These are phyloP conservation scores for Arthrobotrys sinensis DNA, from an alignment of 2,329 filamentous ascomycete genomes.

Conservation along the genomic window DNA sequence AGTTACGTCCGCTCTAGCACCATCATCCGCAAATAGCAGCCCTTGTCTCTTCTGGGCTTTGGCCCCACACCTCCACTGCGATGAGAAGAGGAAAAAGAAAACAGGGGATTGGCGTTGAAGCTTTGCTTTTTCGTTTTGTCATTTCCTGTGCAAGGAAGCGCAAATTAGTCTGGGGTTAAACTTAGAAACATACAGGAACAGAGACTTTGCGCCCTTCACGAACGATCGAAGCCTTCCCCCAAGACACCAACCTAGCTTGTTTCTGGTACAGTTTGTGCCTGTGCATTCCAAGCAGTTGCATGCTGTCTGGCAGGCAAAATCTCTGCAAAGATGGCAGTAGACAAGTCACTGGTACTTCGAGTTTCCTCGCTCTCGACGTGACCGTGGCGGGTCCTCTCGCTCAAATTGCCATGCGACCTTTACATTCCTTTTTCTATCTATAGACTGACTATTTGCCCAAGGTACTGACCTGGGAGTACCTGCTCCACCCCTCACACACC, in stretches of 20 bases:
- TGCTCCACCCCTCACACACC: conserved; percentile 52
- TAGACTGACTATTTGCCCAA: conserved; percentile 58
- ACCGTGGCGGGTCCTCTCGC: conserved; percentile 33
- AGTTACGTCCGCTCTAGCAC: conserved; percentile 50
- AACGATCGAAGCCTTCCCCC: conserved; percentile 52
- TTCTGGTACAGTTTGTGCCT: conserved; percentile 47
- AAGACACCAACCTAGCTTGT: conserved; percentile 42
- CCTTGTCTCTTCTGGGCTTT: conserved; percentile 47
- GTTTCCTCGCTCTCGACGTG: conserved; percentile 39
- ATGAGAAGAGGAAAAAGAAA: conserved; percentile 48
- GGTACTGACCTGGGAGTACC: conserved; percentile 44
- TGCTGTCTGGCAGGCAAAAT: conserved; percentile 46
- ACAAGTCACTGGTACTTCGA: conserved; percentile 50
- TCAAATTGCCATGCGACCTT: conserved; percentile 60
- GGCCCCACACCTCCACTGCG: conserved; percentile 53
- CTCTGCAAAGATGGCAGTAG: conserved; percentile 40
- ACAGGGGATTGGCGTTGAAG: conserved; percentile 27
- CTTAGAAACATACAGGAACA: conserved; percentile 62
- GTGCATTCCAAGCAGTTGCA: conserved; percentile 45
- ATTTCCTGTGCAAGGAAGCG: conserved; percentile 62
- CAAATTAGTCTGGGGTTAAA: conserved; percentile 62
- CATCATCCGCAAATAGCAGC: conserved; percentile 60
- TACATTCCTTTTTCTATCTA: conserved; percentile 61
- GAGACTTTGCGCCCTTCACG: conserved; percentile 57
- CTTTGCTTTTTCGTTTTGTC: conserved; percentile 60